Evolutionary conservation across 768 basidiomycete species (phyloP).

Genomic region (Suillus discolor): DNA sequence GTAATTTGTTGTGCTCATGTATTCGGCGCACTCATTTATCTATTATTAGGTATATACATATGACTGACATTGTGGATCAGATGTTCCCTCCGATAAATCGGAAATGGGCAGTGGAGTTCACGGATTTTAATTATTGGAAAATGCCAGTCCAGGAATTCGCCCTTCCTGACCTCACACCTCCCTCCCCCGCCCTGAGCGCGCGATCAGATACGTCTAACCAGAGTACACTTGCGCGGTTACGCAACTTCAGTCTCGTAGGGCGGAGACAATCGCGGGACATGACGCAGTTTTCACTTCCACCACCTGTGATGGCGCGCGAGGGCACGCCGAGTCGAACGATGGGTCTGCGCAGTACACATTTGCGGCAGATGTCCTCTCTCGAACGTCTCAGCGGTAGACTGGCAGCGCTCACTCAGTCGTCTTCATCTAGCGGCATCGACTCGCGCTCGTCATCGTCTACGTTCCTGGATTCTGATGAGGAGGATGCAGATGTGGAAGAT

Average conservation of each 20-base stretch:
- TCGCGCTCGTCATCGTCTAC: constrained; percentile 55
- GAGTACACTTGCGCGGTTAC: constrained; percentile 70
- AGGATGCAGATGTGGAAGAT: constrained; percentile 41
- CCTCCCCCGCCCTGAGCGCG: constrained; percentile 92
- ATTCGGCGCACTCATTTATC: constrained; percentile 1
- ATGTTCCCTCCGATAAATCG: constrained; percentile 97
- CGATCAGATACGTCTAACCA: constrained; percentile 84
- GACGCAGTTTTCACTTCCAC: constrained; percentile 32
- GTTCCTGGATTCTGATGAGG: constrained; percentile 52
- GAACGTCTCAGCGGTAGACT: constrained; percentile 68
- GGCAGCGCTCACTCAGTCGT: constrained; percentile 46
- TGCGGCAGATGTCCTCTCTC: constrained; percentile 77
- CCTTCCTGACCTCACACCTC: constrained; percentile 80
- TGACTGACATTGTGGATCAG: constrained; percentile 99
- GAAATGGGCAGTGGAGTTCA: constrained; percentile 87
- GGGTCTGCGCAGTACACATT: constrained; percentile 41
- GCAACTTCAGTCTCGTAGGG: constrained; percentile 79
- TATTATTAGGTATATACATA: constrained; percentile 82
- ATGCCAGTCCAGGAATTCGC: constrained; percentile 73
- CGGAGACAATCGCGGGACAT: constrained; percentile 37
- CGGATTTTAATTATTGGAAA: constrained; percentile 98
- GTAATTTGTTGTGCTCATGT: constrained; percentile 27
- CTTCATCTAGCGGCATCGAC: constrained; percentile 51
- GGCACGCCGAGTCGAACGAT: constrained; percentile 22
- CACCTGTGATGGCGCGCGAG: constrained; percentile 27